Percentiles rank a stretch among this genome's conserved stretches.
Conservation (phyloP, 2,329 filamentous ascomycete genomes). For the Apiospora hydei region DNA sequence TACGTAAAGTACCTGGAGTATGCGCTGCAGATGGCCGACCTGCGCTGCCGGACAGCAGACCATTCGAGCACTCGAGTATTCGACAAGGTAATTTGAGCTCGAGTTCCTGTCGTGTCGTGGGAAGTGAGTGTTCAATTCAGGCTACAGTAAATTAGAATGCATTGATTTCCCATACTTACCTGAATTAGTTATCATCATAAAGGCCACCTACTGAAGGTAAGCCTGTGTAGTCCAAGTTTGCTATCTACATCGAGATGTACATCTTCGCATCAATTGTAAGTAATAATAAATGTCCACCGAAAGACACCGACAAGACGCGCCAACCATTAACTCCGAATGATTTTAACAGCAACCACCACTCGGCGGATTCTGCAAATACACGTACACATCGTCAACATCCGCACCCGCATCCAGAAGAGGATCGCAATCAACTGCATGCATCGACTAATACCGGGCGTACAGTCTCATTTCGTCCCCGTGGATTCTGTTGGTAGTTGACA, state of each 20-base stretch:
- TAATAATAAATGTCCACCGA: background rate
- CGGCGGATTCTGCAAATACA: conserved; percentile 16
- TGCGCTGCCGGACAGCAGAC: background rate
- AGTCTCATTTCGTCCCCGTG: background rate
- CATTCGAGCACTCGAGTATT: background rate
- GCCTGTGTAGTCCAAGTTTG: background rate
- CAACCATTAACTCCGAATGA: conserved; percentile 1
- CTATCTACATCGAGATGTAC: background rate
- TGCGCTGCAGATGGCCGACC: background rate
- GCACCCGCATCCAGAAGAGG: background rate
- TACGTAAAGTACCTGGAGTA: background rate
- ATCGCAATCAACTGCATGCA: conserved; percentile 1
- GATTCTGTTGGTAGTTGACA: background rate
- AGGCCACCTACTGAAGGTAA: background rate
- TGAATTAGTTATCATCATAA: background rate
- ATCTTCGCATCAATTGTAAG: background rate
- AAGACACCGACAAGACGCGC: background rate
- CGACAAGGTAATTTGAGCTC: background rate
- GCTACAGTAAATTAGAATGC: background rate
- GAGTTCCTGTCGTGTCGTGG: background rate
- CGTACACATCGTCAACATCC: background rate
- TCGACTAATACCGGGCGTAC: background rate
- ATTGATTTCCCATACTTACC: too few relatives aligned
- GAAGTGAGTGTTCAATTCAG: background rate
- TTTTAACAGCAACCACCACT: background rate